Evolutionary conservation across 2,329 filamentous ascomycete species (phyloP).

Genomic region (Alternaria gansuensis): DNA sequence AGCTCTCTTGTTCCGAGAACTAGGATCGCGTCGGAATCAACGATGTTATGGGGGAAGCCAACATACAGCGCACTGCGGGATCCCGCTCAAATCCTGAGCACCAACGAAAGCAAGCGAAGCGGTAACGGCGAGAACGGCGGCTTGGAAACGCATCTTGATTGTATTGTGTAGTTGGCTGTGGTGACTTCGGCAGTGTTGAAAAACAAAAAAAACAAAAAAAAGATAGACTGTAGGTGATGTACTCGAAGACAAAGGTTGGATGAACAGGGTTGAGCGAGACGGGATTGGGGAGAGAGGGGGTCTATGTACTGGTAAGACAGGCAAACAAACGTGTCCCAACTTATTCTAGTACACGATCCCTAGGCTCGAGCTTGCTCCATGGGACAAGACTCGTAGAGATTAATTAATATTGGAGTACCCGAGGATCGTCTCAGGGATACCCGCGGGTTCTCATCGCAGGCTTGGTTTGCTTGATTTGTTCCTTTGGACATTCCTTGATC

Average conservation of each 20-base stretch:
- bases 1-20: neutral
- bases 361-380: neutral
- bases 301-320: constrained; percentile 2
- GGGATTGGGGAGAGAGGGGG: constrained; percentile 1
- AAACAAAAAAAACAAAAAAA: neutral
- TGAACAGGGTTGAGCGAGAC: constrained; percentile 6
- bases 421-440: constrained; percentile 6
- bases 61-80: constrained; percentile 51
- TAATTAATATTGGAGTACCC: constrained; percentile 9
- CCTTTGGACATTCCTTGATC: neutral
- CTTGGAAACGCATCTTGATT: constrained; percentile 46
- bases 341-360: neutral
- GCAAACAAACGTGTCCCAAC: neutral
- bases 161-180: neutral
- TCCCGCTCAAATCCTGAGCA: constrained; percentile 40
- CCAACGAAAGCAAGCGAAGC: constrained; percentile 39
- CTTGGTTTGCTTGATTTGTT: neutral
- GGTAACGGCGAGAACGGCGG: constrained; percentile 35
- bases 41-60: neutral
- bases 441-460: neutral
- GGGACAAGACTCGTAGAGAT: constrained; percentile 5
- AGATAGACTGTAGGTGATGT: constrained; percentile 5
- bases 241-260: neutral
- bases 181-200: neutral
- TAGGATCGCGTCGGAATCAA: neutral